Evolutionary conservation across 495 filamentous ascomycete species (phyloP).

Genomic region (Hyaloscypha finlandica): DNA sequence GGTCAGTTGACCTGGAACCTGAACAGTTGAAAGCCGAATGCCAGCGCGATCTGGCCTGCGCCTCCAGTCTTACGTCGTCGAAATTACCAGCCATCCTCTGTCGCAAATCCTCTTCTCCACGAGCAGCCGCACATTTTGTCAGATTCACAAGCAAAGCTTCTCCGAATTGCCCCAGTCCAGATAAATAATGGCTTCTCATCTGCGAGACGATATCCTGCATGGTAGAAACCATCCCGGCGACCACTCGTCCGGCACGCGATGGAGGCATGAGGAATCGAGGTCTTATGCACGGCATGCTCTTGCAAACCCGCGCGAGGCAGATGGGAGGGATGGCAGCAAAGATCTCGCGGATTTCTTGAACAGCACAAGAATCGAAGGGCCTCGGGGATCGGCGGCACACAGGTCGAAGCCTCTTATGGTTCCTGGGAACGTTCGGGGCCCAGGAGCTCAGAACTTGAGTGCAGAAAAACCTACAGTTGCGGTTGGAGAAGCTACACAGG

Average conservation of each 20-base stretch:
- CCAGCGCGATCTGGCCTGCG: neutral
- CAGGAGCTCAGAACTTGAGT: neutral
- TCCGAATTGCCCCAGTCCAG: neutral
- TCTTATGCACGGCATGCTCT: slow-evolving; percentile 39
- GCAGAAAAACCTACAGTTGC: neutral
- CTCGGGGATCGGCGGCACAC: slow-evolving; percentile 25
- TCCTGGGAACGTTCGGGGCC: slow-evolving; percentile 16
- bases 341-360: slow-evolving; percentile 55
- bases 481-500: slow-evolving; percentile 1
- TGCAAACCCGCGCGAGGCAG: slow-evolving; percentile 32
- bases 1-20: neutral
- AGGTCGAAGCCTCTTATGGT: slow-evolving; percentile 30
- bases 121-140: neutral
- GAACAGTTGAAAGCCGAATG: neutral
- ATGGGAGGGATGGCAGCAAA: slow-evolving; percentile 39
- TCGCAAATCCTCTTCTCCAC: neutral
- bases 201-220: slow-evolving; percentile 32
- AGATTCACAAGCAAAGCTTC: neutral
- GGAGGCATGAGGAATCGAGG: slow-evolving; percentile 55
- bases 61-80: neutral
- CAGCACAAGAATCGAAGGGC: slow-evolving; percentile 44
- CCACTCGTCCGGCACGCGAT: slow-evolving; percentile 48
- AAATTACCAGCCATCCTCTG: neutral
- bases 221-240: slow-evolving; percentile 41
- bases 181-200: slow-evolving; percentile 31